phyloP scores from a whole-genome alignment of 192 early-diverging fungal species.

The Coemansia sp. region DNA sequence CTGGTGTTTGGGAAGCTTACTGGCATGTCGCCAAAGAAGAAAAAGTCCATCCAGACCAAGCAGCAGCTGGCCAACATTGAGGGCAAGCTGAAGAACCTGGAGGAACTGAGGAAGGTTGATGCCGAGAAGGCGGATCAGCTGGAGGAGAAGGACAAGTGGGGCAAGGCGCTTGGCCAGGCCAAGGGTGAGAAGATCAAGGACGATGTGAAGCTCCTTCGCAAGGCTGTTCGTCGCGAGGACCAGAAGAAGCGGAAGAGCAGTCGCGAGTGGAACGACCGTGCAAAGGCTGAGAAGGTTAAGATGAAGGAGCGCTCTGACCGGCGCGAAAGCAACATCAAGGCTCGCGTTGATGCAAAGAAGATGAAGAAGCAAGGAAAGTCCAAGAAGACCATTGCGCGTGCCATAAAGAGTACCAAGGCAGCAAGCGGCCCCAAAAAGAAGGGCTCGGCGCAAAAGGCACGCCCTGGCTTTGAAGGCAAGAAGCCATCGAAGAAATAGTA shows the following conservation, averaged over 20 bases:
- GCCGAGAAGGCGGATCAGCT: constrained; percentile 66
- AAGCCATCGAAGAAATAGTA: constrained; percentile 25
- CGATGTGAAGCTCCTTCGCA: constrained; percentile 85
- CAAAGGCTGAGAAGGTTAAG: constrained; percentile 61
- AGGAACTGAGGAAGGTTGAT: constrained; percentile 63
- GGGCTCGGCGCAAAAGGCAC: constrained; percentile 27
- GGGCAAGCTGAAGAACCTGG: constrained; percentile 74
- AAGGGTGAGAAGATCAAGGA: constrained; percentile 92
- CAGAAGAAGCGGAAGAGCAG: constrained; percentile 82
- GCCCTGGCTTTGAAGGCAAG: constrained; percentile 52
- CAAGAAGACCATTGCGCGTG: constrained; percentile 61
- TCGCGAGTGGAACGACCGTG: constrained; percentile 80
- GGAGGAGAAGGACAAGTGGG: constrained; percentile 80
- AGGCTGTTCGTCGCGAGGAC: constrained; percentile 84
- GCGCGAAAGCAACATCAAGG: constrained; percentile 84
- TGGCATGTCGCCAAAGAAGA: constrained; percentile 45
- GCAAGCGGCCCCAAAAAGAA: constrained; percentile 9
- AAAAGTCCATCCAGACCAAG: constrained; percentile 53
- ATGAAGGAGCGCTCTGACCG: constrained; percentile 73
- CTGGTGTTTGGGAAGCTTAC: constrained; percentile 50
- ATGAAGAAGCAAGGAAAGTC: constrained; percentile 67
- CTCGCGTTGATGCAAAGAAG: constrained; percentile 76
- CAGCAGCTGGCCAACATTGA: constrained; percentile 68
- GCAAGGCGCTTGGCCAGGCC: constrained; percentile 75
- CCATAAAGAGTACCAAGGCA: constrained; percentile 23